Percentiles rank a stretch among this genome's conserved stretches.
Conservation (phyloP, 1,284 basidiomycete species). For the Ustilago trichophora region DNA sequence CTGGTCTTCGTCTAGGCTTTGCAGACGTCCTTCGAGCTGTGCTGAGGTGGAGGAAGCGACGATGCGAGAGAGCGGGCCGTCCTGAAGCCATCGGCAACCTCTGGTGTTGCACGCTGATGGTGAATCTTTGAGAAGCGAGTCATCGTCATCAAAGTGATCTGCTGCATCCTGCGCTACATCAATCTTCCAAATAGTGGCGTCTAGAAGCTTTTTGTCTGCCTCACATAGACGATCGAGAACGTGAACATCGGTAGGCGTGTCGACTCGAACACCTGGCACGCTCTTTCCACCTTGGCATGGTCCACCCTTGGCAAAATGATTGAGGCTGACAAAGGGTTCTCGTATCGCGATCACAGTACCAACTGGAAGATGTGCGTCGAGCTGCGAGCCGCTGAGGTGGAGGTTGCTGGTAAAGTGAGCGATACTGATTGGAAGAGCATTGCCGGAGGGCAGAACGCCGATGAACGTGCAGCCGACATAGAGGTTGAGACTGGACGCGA, state of each 20-base stretch:
- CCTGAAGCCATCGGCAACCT: slow-evolving; percentile 52
- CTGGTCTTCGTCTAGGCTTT: neutral
- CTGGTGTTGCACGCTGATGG: slow-evolving; percentile 23
- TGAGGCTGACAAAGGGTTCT: slow-evolving; percentile 59
- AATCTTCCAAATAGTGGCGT: slow-evolving; percentile 26
- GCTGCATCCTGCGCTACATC: slow-evolving; percentile 6
- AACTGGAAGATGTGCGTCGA: slow-evolving; percentile 49
- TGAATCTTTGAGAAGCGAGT: slow-evolving; percentile 4
- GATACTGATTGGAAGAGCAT: slow-evolving; percentile 54
- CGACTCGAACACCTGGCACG: slow-evolving; percentile 55
- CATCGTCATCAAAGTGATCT: slow-evolving; percentile 9
- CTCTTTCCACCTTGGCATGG: slow-evolving; percentile 55
- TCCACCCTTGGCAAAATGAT: slow-evolving; percentile 57
- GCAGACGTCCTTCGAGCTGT: neutral
- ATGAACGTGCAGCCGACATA: slow-evolving; percentile 60
- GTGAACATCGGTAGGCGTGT: slow-evolving; percentile 62
- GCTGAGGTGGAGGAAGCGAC: neutral
- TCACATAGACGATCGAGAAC: slow-evolving; percentile 36
- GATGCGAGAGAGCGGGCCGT: slow-evolving; percentile 43
- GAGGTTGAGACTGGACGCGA: slow-evolving; percentile 51
- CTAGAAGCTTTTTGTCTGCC: slow-evolving; percentile 17
- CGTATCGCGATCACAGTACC: slow-evolving; percentile 60
- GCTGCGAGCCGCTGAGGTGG: slow-evolving; percentile 27
- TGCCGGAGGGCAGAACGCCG: slow-evolving; percentile 45
- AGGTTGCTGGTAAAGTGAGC: slow-evolving; percentile 60